A percentile compares a stretch with the other conserved stretches of the same genome.
These are phyloP conservation scores for Fusarium begoniae DNA, from an alignment of 2,329 filamentous ascomycete species.

Conservation along the genomic window DNA sequence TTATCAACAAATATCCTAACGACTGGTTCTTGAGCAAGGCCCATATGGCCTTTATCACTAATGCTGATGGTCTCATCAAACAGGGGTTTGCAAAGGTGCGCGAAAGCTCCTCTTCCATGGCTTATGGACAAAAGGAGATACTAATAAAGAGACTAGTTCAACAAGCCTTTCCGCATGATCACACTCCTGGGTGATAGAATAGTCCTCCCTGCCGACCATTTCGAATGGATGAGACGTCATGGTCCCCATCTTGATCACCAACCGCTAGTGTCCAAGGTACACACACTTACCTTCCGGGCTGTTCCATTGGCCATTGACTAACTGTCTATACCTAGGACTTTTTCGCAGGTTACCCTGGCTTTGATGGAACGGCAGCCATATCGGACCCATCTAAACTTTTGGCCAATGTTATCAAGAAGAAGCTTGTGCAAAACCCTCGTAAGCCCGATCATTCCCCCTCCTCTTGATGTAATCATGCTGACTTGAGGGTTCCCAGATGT, in stretches of 20 bases:
- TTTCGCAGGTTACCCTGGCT: background rate
- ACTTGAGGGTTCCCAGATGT: background rate
- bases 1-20: background rate
- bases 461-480: background rate
- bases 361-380: background rate
- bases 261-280: background rate
- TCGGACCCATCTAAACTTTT: background rate
- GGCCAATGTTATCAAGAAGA: background rate
- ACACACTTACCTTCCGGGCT: accelerated
- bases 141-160: background rate
- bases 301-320: background rate
- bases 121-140: accelerated
- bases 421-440: background rate
- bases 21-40: background rate
- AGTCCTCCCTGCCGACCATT: background rate
- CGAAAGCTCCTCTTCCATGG: background rate
- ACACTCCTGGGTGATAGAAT: background rate
- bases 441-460: background rate
- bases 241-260: background rate
- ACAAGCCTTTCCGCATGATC: background rate
- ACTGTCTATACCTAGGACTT: background rate
- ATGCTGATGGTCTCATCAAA: background rate
- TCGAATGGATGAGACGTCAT: background rate
- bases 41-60: background rate
- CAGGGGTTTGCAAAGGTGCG: background rate